These are phyloP conservation scores for Funneliformis geosporum DNA, from an alignment of 192 early-diverging fungal genomes.

Conservation along the genomic window DNA sequence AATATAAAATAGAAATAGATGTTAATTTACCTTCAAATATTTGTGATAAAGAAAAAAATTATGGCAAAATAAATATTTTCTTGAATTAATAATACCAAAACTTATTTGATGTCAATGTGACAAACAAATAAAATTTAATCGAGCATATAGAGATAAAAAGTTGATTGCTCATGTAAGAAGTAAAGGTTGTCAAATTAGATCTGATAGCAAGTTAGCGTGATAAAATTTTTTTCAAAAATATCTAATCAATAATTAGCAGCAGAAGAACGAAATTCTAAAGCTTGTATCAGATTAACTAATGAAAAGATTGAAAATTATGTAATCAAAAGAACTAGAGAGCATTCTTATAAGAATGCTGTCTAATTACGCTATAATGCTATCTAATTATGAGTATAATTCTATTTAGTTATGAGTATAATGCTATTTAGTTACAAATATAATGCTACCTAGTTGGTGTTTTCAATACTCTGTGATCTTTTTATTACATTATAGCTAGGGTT, in stretches of 20 bases:
- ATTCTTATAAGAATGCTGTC: too few species aligned
- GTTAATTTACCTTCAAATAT: background rate
- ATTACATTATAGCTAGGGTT: too few species aligned
- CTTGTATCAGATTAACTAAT: background rate
- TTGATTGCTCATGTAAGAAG: background rate
- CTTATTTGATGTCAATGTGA: background rate
- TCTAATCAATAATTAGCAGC: background rate
- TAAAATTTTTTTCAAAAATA: background rate
- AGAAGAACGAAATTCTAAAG: background rate
- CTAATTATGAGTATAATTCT: too few species aligned
- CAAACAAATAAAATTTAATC: background rate
- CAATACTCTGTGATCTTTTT: too few species aligned
- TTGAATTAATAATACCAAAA: background rate
- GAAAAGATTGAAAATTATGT: background rate
- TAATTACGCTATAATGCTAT: too few species aligned
- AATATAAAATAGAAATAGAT: background rate
- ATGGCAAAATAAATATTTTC: background rate
- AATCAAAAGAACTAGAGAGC: too few species aligned
- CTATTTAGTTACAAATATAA: too few species aligned
- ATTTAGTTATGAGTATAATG: too few species aligned
- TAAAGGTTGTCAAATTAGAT: background rate
- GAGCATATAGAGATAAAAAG: background rate
- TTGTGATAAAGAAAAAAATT: background rate
- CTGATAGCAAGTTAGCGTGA: background rate
- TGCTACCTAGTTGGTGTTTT: too few species aligned